Base-by-base conservation (phyloP, 73 alveolate species). In the Paramecium pentaurelia region DNA sequence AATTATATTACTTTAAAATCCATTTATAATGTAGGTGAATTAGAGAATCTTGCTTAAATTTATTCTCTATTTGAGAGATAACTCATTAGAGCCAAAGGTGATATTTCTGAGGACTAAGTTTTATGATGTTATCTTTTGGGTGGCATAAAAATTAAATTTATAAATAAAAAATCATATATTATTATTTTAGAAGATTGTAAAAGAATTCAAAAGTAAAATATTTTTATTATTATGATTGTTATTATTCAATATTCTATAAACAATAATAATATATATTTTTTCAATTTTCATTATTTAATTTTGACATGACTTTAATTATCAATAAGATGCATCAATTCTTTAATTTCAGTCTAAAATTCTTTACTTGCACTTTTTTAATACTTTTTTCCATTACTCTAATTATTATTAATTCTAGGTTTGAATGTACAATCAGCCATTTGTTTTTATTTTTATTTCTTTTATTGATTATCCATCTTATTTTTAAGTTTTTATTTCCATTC, bases 101-200 rank as follows among this genome's bases (percentile, higher is more conserved):
- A 12, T 7, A 80, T 45, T 25, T 80, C 91, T 8, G 91, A 80
- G 10, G 77, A 45, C 54, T 80, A 80, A 36, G 91, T 80, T 49
- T 80, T 80, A 25, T 80, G 91, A 22, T 80, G 91, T 64, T 80
- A 42, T 36, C 58, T 80, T 36, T 80, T 80, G 8, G 91, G 91
- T 32, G 91, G 91, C 91, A 80, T 80, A 18, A 6, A 20, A 37
- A 20, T 38, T 36, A 37, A 37, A 16, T 20, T 73, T 73, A 73
- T 36, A 73, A 64, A 64, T 64, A 64, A 64, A 22, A 64, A 34
- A 34, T 27, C 25, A 22, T 22, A 22, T 22, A 22, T 22, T 22
- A 22, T 22, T 59, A 12, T 22, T 71, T n/a, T 32, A 30, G 37
- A 73, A 14, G 18, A 16, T 34, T 37, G 16, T 16, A 40, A 16